Evolutionary conservation across 2,329 filamentous ascomycete species (phyloP).

Genomic region (Metarhizium guizhouense): DNA sequence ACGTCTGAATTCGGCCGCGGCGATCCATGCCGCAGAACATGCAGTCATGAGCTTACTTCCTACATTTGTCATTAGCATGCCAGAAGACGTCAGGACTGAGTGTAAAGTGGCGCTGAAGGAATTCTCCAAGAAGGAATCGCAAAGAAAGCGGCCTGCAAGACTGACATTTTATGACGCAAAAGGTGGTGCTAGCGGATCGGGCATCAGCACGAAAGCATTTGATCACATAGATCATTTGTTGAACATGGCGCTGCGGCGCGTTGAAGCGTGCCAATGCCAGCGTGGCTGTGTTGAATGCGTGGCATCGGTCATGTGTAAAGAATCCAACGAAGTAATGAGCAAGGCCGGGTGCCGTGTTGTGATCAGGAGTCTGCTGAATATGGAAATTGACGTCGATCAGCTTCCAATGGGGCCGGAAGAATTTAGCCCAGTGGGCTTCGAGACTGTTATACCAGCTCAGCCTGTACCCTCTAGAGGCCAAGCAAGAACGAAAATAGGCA

Average conservation of each 20-base stretch:
- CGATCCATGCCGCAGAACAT: conserved; percentile 92
- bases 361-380: conserved; percentile 63
- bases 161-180: conserved; percentile 94
- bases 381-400: conserved; percentile 73
- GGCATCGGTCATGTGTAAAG: conserved; percentile 72
- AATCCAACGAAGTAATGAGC: conserved; percentile 86
- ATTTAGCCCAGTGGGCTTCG: conserved; percentile 59
- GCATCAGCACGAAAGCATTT: conserved; percentile 87
- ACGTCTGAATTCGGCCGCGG: conserved; percentile 72
- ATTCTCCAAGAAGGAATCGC: conserved; percentile 60
- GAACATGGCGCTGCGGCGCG: conserved; percentile 62
- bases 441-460: conserved; percentile 70
- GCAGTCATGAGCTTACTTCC: conserved; percentile 80
- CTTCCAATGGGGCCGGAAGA: conserved; percentile 79
- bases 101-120: conserved; percentile 88
- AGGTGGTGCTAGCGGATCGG: conserved; percentile 72
- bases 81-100: conserved; percentile 87
- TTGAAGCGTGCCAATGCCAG: conserved; percentile 67
- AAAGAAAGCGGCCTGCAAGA: conserved; percentile 74
- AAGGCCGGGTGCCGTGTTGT: conserved; percentile 82
- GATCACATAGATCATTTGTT: conserved; percentile 81
- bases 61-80: conserved; percentile 81
- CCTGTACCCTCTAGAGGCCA: conserved; percentile 41
- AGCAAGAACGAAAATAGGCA: not conserved
- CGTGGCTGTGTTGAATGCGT: conserved; percentile 88